Conservation (phyloP, 2,329 filamentous ascomycete species). For the Furcasterigmium sp. region DNA sequence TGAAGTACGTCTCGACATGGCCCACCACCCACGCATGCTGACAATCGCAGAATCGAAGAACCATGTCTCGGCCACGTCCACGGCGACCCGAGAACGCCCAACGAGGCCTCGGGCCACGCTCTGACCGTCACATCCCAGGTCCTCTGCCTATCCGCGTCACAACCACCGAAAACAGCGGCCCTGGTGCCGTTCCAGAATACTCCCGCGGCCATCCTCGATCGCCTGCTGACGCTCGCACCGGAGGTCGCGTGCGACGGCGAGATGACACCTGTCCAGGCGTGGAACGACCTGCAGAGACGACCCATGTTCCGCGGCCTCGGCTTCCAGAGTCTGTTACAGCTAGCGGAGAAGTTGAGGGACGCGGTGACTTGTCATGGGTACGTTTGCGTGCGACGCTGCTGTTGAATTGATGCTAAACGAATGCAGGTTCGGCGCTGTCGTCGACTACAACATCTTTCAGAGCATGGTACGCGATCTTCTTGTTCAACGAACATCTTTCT, state of each 20-base stretch:
- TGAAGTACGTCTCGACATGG: slow-evolving; percentile 17
- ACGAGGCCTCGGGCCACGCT: slow-evolving; percentile 18
- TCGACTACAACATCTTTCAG: slow-evolving; percentile 3
- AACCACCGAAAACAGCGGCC: not conserved
- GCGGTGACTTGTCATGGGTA: slow-evolving; percentile 30
- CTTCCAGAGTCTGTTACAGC: slow-evolving; percentile 15
- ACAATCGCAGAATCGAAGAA: slow-evolving; percentile 17
- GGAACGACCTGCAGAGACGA: slow-evolving; percentile 25
- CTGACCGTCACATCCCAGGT: slow-evolving; percentile 19
- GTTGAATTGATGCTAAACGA: not conserved
- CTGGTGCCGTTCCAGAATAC: slow-evolving; percentile 6
- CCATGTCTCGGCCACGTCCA: slow-evolving; percentile 21
- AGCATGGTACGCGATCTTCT: not conserved
- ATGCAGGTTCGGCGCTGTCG: slow-evolving; percentile 6
- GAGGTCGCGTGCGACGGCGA: slow-evolving; percentile 23
- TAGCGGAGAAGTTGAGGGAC: slow-evolving; percentile 21
- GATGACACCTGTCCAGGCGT: slow-evolving; percentile 32
- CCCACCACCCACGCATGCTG: not conserved
- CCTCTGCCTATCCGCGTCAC: slow-evolving; percentile 2
- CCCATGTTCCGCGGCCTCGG: slow-evolving; percentile 24
- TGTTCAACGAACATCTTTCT: too few species aligned
- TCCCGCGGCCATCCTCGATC: slow-evolving; percentile 15
- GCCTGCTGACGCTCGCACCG: slow-evolving; percentile 16
- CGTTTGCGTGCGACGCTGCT: not conserved
- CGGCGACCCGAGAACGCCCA: slow-evolving; percentile 16